These are phyloP conservation scores for Azolla pinnata DNA, from an alignment of 75 land plant species.

Conservation along the genomic window DNA sequence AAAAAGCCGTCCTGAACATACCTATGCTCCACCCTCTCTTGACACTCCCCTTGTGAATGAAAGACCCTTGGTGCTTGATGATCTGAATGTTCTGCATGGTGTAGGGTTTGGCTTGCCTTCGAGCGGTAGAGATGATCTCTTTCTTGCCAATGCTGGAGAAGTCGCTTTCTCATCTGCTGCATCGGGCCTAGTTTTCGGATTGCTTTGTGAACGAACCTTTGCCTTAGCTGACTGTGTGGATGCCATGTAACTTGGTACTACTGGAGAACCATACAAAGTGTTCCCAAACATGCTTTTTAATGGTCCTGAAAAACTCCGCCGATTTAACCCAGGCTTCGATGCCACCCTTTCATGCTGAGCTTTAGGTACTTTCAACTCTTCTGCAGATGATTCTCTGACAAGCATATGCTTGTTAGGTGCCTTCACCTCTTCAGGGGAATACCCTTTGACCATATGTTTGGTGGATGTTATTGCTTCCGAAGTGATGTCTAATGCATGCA, in stretches of 20 bases:
- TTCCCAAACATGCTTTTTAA: not conserved
- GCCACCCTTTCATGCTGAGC: not conserved
- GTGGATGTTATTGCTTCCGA: too few species aligned
- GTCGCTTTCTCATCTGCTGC: not conserved
- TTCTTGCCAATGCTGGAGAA: not conserved
- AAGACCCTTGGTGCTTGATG: conserved; percentile 2
- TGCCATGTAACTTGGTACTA: conserved; percentile 75
- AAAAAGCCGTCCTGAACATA: not conserved
- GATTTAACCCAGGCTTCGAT: not conserved
- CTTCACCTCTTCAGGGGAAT: not conserved
- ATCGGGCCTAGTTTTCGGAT: conserved; percentile 18
- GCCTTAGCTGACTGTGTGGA: conserved; percentile 80
- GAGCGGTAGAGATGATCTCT: not conserved
- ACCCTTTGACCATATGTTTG: too few species aligned
- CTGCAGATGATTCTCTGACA: not conserved
- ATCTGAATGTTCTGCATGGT: not conserved
- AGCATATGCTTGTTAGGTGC: not conserved
- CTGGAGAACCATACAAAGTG: conserved; percentile 15
- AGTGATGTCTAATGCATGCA: too few species aligned
- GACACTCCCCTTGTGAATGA: not conserved
- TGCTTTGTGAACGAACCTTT: conserved; percentile 39
- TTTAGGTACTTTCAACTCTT: not conserved
- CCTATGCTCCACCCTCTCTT: not conserved
- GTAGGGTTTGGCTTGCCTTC: conserved; percentile 1
- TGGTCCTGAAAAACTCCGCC: conserved; percentile 2